Percentiles rank a stretch among this genome's conserved stretches.
Evolutionary conservation across 306 rosid genomes (phyloP).

Genomic region (Lathyrus tuberosus): DNA sequence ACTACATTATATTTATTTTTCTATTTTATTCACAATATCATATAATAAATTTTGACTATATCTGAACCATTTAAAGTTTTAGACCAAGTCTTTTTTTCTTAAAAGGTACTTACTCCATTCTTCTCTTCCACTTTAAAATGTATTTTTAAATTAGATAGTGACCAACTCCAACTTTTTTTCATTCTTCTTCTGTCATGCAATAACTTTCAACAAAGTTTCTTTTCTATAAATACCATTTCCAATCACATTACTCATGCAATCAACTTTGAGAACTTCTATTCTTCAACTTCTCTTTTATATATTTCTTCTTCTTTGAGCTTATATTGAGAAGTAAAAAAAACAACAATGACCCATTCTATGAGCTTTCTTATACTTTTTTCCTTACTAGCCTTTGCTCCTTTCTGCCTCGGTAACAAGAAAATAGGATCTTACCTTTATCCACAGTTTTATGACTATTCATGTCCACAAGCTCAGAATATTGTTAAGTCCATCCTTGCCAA

Average conservation of each 20-base stretch:
- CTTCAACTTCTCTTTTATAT: conserved; percentile 32
- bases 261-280: conserved; percentile 18
- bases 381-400: conserved; percentile 64
- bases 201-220: conserved; percentile 14
- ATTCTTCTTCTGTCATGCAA: conserved; percentile 14
- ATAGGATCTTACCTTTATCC: conserved; percentile 70
- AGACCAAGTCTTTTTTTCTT: conserved; percentile 4
- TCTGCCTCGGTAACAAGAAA: conserved; percentile 47
- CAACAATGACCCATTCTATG: conserved; percentile 54
- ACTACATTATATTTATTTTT: no score
- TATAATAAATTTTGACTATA: conserved; percentile 20
- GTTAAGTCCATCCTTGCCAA: conserved; percentile 68
- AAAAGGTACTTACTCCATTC: conserved; percentile 48
- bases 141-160: conserved; percentile 43
- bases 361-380: conserved; percentile 54
- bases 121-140: conserved; percentile 5
- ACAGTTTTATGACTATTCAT: conserved; percentile 80
- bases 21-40: neutral
- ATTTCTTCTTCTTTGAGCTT: conserved; percentile 26
- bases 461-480: conserved; percentile 75
- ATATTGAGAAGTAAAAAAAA: conserved; percentile 15
- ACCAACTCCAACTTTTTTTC: conserved; percentile 57
- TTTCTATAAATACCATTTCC: conserved; percentile 55
- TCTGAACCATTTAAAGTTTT: neutral
- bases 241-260: conserved; percentile 38